A percentile compares a stretch with the other conserved stretches of the same genome.
These are phyloP conservation scores for Spathaspora boniae DNA, from an alignment of 805 yeast genomes.

Conservation along the genomic window DNA sequence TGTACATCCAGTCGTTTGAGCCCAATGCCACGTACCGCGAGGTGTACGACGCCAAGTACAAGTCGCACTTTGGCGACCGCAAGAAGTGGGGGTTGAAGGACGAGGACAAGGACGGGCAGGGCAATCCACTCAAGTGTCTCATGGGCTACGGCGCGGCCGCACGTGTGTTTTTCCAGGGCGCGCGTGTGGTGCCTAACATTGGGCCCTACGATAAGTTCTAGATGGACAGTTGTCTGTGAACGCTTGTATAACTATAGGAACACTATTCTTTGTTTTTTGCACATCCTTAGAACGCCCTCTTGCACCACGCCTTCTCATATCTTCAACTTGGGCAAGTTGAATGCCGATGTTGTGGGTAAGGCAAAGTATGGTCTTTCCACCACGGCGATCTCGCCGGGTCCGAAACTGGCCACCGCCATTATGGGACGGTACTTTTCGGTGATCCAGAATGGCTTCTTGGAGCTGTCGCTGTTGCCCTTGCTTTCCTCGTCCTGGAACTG, in stretches of 20 bases:
- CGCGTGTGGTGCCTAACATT: conserved; percentile 43
- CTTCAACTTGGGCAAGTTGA: conserved; percentile 54
- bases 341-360: conserved; percentile 59
- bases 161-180: conserved; percentile 65
- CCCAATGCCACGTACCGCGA: conserved; percentile 51
- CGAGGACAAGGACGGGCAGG: conserved; percentile 48
- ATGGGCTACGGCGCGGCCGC: conserved; percentile 69
- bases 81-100: conserved; percentile 48
- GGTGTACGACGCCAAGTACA: conserved; percentile 46
- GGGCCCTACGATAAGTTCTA: conserved; percentile 2
- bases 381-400: conserved; percentile 57
- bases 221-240: background rate
- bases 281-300: conserved; percentile 1
- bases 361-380: conserved; percentile 72
- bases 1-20: conserved; percentile 58
- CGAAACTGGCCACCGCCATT: conserved; percentile 55
- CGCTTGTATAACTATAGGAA: background rate
- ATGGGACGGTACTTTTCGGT: conserved; percentile 74
- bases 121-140: conserved; percentile 47
- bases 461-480: conserved; percentile 14
- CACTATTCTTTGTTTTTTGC: conserved; percentile 1
- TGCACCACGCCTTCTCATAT: too few relatives aligned
- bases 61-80: conserved; percentile 51
- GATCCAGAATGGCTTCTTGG: conserved; percentile 59
- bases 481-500: conserved; percentile 38